These are phyloP conservation scores for Aspergillus tubingensis DNA, from an alignment of 2,329 filamentous ascomycete genomes.

Conservation along the genomic window DNA sequence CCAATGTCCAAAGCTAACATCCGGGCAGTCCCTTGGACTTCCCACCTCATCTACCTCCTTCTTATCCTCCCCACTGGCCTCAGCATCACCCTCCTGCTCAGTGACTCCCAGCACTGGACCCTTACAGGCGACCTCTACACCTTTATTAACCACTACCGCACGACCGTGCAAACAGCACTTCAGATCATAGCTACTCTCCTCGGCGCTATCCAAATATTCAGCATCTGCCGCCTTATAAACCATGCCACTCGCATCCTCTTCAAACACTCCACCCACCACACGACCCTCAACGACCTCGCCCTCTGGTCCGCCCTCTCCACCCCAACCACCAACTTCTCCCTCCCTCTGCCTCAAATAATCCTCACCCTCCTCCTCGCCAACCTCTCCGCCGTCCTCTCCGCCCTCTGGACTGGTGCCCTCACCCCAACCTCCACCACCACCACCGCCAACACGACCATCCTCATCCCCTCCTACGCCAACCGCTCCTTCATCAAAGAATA, in stretches of 20 bases:
- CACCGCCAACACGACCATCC: not conserved
- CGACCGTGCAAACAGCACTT: not conserved
- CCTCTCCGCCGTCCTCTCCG: conserved; percentile 1
- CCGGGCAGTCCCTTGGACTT: not conserved
- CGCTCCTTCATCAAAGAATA: not conserved
- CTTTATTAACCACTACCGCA: conserved; percentile 1
- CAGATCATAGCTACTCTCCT: not conserved
- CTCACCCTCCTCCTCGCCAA: not conserved
- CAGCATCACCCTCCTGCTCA: not conserved
- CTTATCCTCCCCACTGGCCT: not conserved
- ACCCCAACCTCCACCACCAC: not conserved
- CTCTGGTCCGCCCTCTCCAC: not conserved
- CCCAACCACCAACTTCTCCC: not conserved
- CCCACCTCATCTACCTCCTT: not conserved
- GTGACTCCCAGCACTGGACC: not conserved
- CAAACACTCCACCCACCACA: not conserved
- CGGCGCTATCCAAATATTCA: not conserved
- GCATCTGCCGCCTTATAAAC: conserved; percentile 2
- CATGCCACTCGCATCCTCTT: not conserved
- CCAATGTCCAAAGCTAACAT: not conserved
- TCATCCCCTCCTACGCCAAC: not conserved
- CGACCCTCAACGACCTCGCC: not conserved
- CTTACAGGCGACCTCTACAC: not conserved
- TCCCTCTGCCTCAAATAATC: not conserved
- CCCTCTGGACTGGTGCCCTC: conserved; percentile 2